These are phyloP conservation scores for Filosporella fistucella DNA, from an alignment of 495 filamentous ascomycete species.

Conservation along the genomic window DNA sequence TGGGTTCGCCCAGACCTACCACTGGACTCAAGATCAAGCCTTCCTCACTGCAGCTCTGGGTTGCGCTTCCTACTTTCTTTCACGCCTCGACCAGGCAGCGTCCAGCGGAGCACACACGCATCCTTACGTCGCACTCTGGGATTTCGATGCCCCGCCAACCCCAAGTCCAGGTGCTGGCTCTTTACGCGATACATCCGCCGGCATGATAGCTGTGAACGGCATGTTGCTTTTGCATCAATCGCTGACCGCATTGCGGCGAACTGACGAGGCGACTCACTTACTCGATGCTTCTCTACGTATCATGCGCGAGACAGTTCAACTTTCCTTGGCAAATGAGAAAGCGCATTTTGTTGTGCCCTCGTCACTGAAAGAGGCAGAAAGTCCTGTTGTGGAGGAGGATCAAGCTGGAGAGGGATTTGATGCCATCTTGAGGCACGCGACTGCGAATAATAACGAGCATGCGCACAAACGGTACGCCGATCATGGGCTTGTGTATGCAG, in stretches of 20 bases:
- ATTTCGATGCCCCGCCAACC: constrained; percentile 36
- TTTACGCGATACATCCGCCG: constrained; percentile 37
- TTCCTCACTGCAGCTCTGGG: constrained; percentile 32
- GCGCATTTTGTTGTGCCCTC: constrained; percentile 1
- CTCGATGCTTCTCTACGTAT: constrained; percentile 28
- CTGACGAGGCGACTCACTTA: constrained; percentile 9
- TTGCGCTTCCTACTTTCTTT: constrained; percentile 35
- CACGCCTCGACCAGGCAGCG: constrained; percentile 23
- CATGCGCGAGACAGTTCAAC: constrained; percentile 28
- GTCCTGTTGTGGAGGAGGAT: background rate
- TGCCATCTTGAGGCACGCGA: constrained; percentile 32
- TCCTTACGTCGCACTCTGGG: constrained; percentile 26
- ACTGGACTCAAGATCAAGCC: constrained; percentile 32
- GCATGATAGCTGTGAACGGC: constrained; percentile 36
- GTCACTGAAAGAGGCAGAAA: background rate
- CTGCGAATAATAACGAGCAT: constrained; percentile 32
- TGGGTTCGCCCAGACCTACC: constrained; percentile 39
- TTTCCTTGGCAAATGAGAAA: constrained; percentile 22
- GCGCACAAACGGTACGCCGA: constrained; percentile 22
- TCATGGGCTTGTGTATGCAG: constrained; percentile 41
- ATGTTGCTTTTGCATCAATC: constrained; percentile 34
- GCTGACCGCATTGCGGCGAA: constrained; percentile 8
- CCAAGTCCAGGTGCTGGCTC: constrained; percentile 1
- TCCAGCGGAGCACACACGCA: too few species aligned
- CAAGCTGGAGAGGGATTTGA: constrained; percentile 15